Evolutionary conservation across 1,284 basidiomycete species (phyloP).

Genomic region (Flammula alnicola): DNA sequence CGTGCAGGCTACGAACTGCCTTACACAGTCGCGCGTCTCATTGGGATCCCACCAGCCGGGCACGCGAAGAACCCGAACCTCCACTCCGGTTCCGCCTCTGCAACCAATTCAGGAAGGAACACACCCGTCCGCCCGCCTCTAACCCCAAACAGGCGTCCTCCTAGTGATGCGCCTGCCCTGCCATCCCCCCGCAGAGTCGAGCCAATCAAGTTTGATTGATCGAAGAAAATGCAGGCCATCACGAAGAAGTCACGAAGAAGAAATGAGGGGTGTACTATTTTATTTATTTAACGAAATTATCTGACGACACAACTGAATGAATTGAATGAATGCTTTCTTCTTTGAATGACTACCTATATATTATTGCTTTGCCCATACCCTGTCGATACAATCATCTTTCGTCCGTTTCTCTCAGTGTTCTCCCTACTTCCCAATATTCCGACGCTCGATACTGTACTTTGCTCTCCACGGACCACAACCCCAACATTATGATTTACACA

Average conservation of each 20-base stretch:
- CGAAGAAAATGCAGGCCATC: neutral
- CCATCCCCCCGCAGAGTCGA: constrained; percentile 43
- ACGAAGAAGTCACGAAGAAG: neutral
- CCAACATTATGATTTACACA: too few relatives aligned
- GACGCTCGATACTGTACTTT: too few relatives aligned
- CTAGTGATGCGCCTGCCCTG: constrained; percentile 26
- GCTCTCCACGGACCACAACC: too few relatives aligned
- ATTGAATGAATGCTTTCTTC: too few relatives aligned
- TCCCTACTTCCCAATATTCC: too few relatives aligned
- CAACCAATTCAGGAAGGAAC: constrained; percentile 23
- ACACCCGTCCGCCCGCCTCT: constrained; percentile 19
- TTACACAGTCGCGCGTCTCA: constrained; percentile 71
- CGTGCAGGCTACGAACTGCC: constrained; percentile 75
- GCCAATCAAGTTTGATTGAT: constrained; percentile 37
- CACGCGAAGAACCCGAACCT: constrained; percentile 49
- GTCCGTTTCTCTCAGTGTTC: too few relatives aligned
- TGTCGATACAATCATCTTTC: neutral
- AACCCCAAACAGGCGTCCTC: constrained; percentile 30
- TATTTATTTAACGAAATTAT: constrained; percentile 21
- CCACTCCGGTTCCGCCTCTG: constrained; percentile 1
- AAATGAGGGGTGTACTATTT: constrained; percentile 15
- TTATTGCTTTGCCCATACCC: constrained; percentile 5
- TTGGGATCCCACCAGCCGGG: constrained; percentile 68
- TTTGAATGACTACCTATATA: too few relatives aligned
- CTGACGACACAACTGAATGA: constrained; percentile 16